Percentiles rank a stretch among this genome's conserved stretches.
phyloP scores from a whole-genome alignment of 768 basidiomycete genomes.

The Boletus rubescentipes region DNA sequence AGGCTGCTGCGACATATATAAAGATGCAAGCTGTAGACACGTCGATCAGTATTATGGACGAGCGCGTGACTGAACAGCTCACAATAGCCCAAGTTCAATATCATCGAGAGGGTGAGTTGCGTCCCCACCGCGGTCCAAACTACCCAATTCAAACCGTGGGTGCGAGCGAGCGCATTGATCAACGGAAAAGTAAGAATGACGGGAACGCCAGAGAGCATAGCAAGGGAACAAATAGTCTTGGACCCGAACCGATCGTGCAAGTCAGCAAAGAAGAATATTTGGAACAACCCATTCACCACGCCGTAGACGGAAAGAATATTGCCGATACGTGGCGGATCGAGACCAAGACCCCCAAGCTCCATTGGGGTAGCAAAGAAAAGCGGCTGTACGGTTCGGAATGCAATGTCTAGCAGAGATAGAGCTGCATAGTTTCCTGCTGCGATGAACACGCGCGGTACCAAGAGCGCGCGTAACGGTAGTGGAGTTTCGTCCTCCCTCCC shows the following conservation, averaged over 20 bases:
- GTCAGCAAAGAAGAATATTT: slow-evolving; percentile 63
- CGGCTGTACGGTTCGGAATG: slow-evolving; percentile 63
- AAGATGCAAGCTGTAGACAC: slow-evolving; percentile 58
- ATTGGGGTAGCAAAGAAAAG: slow-evolving; percentile 70
- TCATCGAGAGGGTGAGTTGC: slow-evolving; percentile 48
- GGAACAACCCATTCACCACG: slow-evolving; percentile 61
- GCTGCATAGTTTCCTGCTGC: slow-evolving; percentile 63
- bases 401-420: slow-evolving; percentile 65
- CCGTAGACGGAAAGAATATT: slow-evolving; percentile 61
- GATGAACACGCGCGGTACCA: slow-evolving; percentile 55
- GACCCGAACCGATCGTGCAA: slow-evolving; percentile 61
- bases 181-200: slow-evolving; percentile 57
- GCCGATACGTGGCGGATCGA: slow-evolving; percentile 65
- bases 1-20: slow-evolving; percentile 64
- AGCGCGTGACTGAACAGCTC: slow-evolving; percentile 20
- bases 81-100: slow-evolving; percentile 59
- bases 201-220: slow-evolving; percentile 52
- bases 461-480: slow-evolving; percentile 47
- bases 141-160: slow-evolving; percentile 42
- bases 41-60: neutral
- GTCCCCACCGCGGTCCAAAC: slow-evolving; percentile 52
- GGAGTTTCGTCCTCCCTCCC: slow-evolving; percentile 30
- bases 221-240: slow-evolving; percentile 53
- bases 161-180: slow-evolving; percentile 55
- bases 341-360: slow-evolving; percentile 65